Percentiles rank a stretch among this genome's conserved stretches.
These are phyloP conservation scores for Phytophthora tubulina DNA, from an alignment of 352 stramenopile genomes.

Conservation along the genomic window DNA sequence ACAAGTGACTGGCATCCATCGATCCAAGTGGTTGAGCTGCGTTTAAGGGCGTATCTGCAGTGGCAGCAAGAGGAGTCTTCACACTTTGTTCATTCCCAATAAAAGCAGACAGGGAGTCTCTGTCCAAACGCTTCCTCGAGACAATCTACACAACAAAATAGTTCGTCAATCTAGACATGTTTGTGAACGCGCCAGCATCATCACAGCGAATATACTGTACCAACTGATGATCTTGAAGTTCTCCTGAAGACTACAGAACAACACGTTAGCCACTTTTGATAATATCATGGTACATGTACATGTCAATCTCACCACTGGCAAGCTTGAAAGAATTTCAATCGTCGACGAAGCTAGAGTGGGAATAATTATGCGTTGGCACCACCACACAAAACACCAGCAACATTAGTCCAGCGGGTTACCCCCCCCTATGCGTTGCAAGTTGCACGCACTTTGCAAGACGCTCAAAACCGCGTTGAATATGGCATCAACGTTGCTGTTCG, in stretches of 20 bases:
- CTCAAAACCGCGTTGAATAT: conserved; percentile 39
- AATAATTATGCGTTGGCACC: background rate
- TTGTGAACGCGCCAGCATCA: background rate
- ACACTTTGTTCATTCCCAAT: conserved; percentile 6
- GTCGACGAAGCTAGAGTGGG: conserved; percentile 28
- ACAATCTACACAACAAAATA: conserved; percentile 24
- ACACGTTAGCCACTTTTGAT: background rate
- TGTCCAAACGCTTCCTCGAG: conserved; percentile 27
- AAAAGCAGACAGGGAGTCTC: conserved; percentile 16
- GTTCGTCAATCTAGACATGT: background rate
- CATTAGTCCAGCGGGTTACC: conserved; percentile 4
- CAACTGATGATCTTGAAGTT: conserved; percentile 41
- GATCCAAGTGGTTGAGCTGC: no score
- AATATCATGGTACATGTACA: background rate
- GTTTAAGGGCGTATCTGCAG: no score
- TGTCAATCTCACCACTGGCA: conserved; percentile 36
- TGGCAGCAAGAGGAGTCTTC: background rate
- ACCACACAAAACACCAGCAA: conserved; percentile 9
- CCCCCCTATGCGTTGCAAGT: background rate
- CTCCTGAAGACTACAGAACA: conserved; percentile 6
- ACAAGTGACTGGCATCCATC: conserved; percentile 20
- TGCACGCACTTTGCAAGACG: conserved; percentile 42
- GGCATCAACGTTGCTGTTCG: conserved; percentile 25
- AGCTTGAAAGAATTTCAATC: conserved; percentile 40
- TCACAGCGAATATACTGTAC: conserved; percentile 10